Percentiles rank a stretch among this genome's conserved stretches.
Evolutionary conservation across 371 early-diverging fungal genomes (phyloP).

Genomic region (Mortierella sp.): DNA sequence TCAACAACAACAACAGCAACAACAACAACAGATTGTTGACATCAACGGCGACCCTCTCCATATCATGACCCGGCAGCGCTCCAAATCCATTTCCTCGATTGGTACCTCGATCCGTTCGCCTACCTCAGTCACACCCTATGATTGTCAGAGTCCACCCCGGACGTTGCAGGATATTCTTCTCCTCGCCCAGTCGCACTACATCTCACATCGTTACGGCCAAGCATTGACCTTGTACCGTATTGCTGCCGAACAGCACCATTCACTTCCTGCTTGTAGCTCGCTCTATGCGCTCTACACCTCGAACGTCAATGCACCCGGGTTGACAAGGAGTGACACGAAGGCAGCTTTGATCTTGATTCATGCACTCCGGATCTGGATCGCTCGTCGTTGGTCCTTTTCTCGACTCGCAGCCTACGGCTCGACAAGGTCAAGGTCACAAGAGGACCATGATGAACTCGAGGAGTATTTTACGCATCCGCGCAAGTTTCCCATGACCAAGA

Average conservation of each 20-base stretch:
- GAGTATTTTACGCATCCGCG: slow-evolving; percentile 38
- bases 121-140: slow-evolving; percentile 14
- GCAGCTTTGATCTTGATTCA: slow-evolving; percentile 33
- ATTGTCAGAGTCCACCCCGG: slow-evolving; percentile 25
- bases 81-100: slow-evolving; percentile 28
- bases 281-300: slow-evolving; percentile 49
- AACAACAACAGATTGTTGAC: too few relatives aligned
- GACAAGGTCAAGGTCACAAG: slow-evolving; percentile 16
- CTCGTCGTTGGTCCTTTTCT: slow-evolving; percentile 35
- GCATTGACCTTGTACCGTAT: slow-evolving; percentile 36
- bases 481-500: not conserved
- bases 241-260: slow-evolving; percentile 39
- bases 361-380: slow-evolving; percentile 45
- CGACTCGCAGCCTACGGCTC: slow-evolving; percentile 1
- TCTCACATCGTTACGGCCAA: slow-evolving; percentile 43
- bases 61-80: slow-evolving; percentile 31
- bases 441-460: slow-evolving; percentile 39
- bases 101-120: slow-evolving; percentile 26
- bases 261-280: slow-evolving; percentile 41
- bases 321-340: slow-evolving; percentile 41
- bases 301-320: slow-evolving; percentile 22
- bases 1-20: not conserved
- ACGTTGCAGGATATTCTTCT: slow-evolving; percentile 42
- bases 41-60: not conserved
- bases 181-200: slow-evolving; percentile 46